phyloP scores from a whole-genome alignment of 148 eudicot species.

The Selenicereus undatus region DNA sequence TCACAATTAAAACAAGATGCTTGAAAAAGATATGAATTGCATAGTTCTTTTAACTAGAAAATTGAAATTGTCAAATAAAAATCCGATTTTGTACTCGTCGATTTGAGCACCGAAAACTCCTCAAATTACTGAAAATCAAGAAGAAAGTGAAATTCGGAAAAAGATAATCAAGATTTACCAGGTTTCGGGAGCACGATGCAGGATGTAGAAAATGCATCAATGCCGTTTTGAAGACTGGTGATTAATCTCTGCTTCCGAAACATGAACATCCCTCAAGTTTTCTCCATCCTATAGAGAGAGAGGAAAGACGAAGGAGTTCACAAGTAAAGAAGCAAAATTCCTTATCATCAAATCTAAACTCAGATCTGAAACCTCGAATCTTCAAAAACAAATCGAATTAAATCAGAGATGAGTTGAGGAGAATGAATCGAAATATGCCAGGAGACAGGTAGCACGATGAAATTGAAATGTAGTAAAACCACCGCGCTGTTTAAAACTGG shows the following conservation, averaged over 20 bases:
- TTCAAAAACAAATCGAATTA: neutral
- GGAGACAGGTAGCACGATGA: slow-evolving; percentile 43
- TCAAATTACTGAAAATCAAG: too few relatives aligned
- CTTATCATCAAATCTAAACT: neutral
- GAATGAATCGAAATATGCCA: slow-evolving; percentile 24
- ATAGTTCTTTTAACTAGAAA: too few relatives aligned
- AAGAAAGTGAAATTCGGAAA: neutral
- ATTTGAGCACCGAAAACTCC: too few relatives aligned
- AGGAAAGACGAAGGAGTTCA: slow-evolving; percentile 12
- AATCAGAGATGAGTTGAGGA: neutral
- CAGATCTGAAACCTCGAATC: neutral
- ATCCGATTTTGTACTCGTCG: too few relatives aligned
- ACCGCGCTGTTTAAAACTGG: slow-evolving; percentile 46
- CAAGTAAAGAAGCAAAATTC: slow-evolving; percentile 22
- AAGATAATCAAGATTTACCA: neutral
- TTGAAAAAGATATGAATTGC: too few relatives aligned
- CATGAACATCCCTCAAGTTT: slow-evolving; percentile 16
- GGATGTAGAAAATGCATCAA: slow-evolving; percentile 6
- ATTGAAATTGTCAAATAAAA: too few relatives aligned
- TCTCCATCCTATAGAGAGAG: slow-evolving; percentile 5
- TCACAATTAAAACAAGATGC: too few relatives aligned
- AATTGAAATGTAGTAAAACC: neutral
- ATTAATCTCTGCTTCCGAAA: slow-evolving; percentile 18
- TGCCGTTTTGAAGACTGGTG: slow-evolving; percentile 16
- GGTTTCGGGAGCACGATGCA: slow-evolving; percentile 19